These are phyloP conservation scores for Fusarium equiseti DNA, from an alignment of 2,329 filamentous ascomycete species.

Conservation along the genomic window DNA sequence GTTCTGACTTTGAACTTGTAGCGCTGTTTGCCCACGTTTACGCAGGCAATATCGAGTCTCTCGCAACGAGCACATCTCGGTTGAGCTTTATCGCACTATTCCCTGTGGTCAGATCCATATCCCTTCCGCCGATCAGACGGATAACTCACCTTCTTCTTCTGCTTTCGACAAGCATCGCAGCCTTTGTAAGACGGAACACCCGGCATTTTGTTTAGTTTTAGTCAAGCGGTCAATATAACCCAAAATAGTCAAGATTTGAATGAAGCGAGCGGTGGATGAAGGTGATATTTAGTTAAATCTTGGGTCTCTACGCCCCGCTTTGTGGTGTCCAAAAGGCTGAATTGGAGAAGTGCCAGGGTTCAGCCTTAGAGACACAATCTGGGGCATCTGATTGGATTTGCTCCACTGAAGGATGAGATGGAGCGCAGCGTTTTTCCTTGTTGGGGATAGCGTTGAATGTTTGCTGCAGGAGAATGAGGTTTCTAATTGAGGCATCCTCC, in stretches of 20 bases:
- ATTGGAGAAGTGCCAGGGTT: slow-evolving; percentile 9
- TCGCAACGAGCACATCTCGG: slow-evolving; percentile 60
- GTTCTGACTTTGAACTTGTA: slow-evolving; percentile 62
- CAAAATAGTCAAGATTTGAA: slow-evolving; percentile 28
- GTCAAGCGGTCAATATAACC: slow-evolving; percentile 41
- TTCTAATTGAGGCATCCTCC: neutral
- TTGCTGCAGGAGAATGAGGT: neutral
- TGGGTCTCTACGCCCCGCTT: slow-evolving; percentile 18
- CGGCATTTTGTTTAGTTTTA: slow-evolving; percentile 54
- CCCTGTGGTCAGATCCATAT: neutral
- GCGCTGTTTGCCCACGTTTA: slow-evolving; percentile 60
- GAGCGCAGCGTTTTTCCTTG: slow-evolving; percentile 27
- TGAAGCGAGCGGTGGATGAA: neutral
- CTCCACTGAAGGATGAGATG: slow-evolving; percentile 9
- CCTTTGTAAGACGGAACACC: slow-evolving; percentile 64
- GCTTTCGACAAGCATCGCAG: slow-evolving; percentile 63
- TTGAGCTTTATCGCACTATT: slow-evolving; percentile 60
- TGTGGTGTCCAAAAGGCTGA: neutral
- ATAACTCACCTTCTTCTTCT: slow-evolving; percentile 64
- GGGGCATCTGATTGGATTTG: slow-evolving; percentile 12
- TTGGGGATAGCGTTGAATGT: slow-evolving; percentile 22
- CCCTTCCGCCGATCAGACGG: neutral
- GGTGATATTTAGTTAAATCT: slow-evolving; percentile 20
- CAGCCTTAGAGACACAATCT: slow-evolving; percentile 2
- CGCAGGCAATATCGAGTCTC: slow-evolving; percentile 58